Evolutionary conservation across 306 rosid species (phyloP).

Genomic region (Begonia loranthoides): DNA sequence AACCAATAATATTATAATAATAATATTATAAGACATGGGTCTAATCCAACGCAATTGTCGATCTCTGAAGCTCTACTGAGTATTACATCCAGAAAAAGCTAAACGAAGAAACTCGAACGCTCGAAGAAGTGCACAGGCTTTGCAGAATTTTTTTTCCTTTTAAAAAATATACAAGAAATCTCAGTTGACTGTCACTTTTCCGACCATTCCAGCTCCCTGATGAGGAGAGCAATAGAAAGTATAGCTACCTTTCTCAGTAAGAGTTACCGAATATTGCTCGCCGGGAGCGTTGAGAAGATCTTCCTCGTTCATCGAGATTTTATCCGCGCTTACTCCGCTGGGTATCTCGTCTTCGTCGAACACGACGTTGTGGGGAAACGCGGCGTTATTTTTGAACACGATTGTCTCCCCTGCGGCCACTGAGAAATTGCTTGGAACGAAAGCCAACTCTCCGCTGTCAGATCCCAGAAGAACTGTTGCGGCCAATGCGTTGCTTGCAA

Average conservation of each 20-base stretch:
- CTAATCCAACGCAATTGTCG: too few relatives aligned
- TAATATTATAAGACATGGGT: too few relatives aligned
- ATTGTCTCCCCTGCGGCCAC: slow-evolving; percentile 53
- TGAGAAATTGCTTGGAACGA: slow-evolving; percentile 36
- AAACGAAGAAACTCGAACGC: too few relatives aligned
- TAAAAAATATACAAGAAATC: not conserved
- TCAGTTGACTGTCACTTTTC: slow-evolving; percentile 71
- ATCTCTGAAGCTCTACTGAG: too few relatives aligned
- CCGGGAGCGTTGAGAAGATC: slow-evolving; percentile 69
- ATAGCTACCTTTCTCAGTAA: slow-evolving; percentile 59
- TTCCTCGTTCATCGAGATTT: slow-evolving; percentile 71
- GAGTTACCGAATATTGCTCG: slow-evolving; percentile 44
- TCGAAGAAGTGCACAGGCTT: too few relatives aligned
- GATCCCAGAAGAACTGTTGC: slow-evolving; percentile 50
- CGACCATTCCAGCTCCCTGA: slow-evolving; percentile 92
- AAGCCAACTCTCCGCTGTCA: slow-evolving; percentile 45
- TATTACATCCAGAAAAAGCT: too few relatives aligned
- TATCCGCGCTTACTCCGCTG: slow-evolving; percentile 42
- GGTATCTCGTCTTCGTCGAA: slow-evolving; percentile 92
- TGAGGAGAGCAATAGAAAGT: slow-evolving; percentile 79
- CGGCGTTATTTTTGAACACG: slow-evolving; percentile 93
- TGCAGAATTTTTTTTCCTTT: not conserved
- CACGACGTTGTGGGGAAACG: slow-evolving; percentile 83
- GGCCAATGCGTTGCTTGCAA: slow-evolving; percentile 81
- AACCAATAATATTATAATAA: too few relatives aligned